phyloP scores from a whole-genome alignment of 108 stramenopile genomes.

The Cylindrotheca closterium region DNA sequence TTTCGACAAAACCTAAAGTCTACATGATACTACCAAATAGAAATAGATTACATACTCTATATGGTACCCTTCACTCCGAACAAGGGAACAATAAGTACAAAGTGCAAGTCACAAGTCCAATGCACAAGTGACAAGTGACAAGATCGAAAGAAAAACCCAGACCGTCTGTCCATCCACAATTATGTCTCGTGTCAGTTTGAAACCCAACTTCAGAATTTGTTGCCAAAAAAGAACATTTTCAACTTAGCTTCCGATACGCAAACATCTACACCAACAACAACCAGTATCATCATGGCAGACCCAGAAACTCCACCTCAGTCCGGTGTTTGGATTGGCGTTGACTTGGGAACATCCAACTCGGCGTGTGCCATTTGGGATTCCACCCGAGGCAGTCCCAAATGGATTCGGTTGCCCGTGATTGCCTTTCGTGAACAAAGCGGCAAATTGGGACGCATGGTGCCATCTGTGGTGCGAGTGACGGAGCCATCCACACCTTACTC shows the following conservation, averaged over 20 bases:
- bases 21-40: neutral
- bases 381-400: slow-evolving; percentile 59
- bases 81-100: no score
- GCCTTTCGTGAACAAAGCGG: slow-evolving; percentile 5
- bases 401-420: slow-evolving; percentile 47
- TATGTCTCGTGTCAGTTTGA: neutral
- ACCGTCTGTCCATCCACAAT: neutral
- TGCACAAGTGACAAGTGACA: no score
- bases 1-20: slow-evolving; percentile 51
- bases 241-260: no score
- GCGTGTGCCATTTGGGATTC: slow-evolving; percentile 78
- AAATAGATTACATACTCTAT: no score
- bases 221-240: no score
- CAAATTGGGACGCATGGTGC: slow-evolving; percentile 31
- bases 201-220: no score
- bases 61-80: no score
- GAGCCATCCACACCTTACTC: neutral
- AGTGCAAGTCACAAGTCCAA: no score
- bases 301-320: no score
- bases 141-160: neutral
- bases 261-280: no score
- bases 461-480: slow-evolving; percentile 33
- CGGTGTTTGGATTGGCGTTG: slow-evolving; percentile 82
- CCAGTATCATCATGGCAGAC: no score
- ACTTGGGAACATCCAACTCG: slow-evolving; percentile 83